Evolutionary conservation across 257 asterid genomes (phyloP).

Genomic region (Solanum chmielewskii): DNA sequence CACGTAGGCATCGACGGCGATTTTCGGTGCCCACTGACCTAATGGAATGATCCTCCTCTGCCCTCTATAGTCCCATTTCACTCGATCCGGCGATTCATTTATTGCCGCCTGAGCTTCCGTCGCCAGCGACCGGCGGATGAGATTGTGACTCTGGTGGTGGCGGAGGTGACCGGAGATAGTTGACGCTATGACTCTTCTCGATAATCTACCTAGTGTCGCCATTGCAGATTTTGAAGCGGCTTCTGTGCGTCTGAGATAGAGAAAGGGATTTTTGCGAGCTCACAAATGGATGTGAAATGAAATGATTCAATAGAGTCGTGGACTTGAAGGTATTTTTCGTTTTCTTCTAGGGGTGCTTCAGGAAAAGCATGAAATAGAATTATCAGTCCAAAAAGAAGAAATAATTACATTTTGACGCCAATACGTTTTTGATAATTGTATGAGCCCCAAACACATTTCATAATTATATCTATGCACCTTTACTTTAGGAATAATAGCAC

Average conservation of each 20-base stretch:
- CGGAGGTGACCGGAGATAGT: slow-evolving; percentile 12
- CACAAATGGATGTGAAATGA: not conserved
- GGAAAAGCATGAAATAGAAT: not conserved
- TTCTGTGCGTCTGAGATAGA: not conserved
- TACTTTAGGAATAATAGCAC: not conserved
- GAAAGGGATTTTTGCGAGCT: not conserved
- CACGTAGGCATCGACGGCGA: slow-evolving; percentile 90
- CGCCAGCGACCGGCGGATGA: slow-evolving; percentile 29
- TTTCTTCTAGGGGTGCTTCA: not conserved
- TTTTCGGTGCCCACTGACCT: slow-evolving; percentile 84
- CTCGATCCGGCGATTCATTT: slow-evolving; percentile 54
- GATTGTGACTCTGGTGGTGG: not conserved
- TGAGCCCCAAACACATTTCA: not conserved
- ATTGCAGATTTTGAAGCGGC: slow-evolving; percentile 9
- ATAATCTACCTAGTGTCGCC: slow-evolving; percentile 58
- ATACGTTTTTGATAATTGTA: not conserved
- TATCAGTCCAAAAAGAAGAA: not conserved
- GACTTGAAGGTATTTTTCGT: not conserved
- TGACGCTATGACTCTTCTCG: slow-evolving; percentile 48
- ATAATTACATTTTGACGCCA: not conserved
- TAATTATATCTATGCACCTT: not conserved
- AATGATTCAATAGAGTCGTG: not conserved
- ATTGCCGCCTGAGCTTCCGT: slow-evolving; percentile 36
- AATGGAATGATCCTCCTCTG: slow-evolving; percentile 69
- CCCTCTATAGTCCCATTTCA: slow-evolving; percentile 89